Conservation (phyloP, 768 basidiomycete species). For the Macrocybe gigantea region DNA sequence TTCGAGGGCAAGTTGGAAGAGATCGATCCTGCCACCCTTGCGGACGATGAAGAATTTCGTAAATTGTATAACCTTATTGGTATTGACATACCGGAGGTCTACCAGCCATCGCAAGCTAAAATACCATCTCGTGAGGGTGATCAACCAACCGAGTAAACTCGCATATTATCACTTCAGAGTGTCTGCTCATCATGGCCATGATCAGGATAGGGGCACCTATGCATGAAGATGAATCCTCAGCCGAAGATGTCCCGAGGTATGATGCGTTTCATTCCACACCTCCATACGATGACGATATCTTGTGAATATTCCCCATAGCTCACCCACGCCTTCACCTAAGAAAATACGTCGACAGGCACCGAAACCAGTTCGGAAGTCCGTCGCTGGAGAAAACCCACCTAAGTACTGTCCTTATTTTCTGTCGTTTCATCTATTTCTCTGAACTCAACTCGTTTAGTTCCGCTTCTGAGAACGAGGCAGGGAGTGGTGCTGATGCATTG, state of each 20-base stretch:
- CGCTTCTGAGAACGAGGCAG: conserved; percentile 14
- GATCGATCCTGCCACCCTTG: conserved; percentile 27
- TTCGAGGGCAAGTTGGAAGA: conserved; percentile 36
- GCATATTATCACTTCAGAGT: not conserved
- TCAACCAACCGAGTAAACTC: conserved; percentile 9
- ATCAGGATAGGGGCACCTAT: too few relatives aligned
- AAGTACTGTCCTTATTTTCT: conserved; percentile 5
- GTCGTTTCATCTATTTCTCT: conserved; percentile 4
- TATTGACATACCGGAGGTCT: conserved; percentile 26
- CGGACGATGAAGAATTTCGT: conserved; percentile 37
- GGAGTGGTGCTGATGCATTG: conserved; percentile 11
- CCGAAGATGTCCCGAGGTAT: not conserved
- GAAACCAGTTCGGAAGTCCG: conserved; percentile 6
- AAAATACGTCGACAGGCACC: conserved; percentile 3
- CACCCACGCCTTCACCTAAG: conserved; percentile 18
- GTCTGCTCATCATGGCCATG: too few relatives aligned
- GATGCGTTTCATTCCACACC: conserved; percentile 2
- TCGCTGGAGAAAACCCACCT: not conserved
- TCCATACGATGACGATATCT: not conserved
- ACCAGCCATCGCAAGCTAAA: conserved; percentile 8
- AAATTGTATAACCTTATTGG: conserved; percentile 38
- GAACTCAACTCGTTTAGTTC: not conserved
- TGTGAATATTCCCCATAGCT: conserved; percentile 7
- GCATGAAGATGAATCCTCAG: not conserved
- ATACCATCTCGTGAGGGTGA: conserved; percentile 3